These are phyloP conservation scores for Blastobotrys apis DNA, from an alignment of 1,139 yeast species.

Conservation along the genomic window DNA sequence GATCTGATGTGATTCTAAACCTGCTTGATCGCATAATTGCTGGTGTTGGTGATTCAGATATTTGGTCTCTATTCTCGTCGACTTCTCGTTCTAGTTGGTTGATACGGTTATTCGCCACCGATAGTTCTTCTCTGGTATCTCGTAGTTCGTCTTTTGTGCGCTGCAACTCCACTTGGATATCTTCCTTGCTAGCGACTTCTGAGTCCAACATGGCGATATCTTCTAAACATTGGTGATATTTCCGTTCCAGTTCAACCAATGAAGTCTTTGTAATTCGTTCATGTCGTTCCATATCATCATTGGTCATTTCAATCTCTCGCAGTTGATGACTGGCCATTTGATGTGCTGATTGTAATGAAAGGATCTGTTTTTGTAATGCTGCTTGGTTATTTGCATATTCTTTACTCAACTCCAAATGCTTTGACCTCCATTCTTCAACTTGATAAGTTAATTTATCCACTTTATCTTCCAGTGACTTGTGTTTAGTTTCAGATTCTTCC, in stretches of 20 bases:
- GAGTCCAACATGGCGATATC: constrained; percentile 36
- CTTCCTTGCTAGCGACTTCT: constrained; percentile 30
- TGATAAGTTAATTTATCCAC: constrained; percentile 26
- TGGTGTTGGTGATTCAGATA: constrained; percentile 7
- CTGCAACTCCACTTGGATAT: constrained; percentile 31
- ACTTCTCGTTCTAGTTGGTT: constrained; percentile 10
- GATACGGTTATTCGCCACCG: constrained; percentile 21
- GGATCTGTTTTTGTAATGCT: constrained; percentile 30
- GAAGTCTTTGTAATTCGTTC: constrained; percentile 34
- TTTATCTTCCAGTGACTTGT: constrained; percentile 26
- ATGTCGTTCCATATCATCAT: constrained; percentile 39
- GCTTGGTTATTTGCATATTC: constrained; percentile 30
- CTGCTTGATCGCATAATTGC: constrained; percentile 6
- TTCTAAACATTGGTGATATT: constrained; percentile 33
- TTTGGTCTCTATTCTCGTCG: constrained; percentile 5
- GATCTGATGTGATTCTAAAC: constrained; percentile 16
- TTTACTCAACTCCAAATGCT: constrained; percentile 27
- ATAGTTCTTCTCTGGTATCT: constrained; percentile 34
- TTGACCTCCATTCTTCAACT: constrained; percentile 27
- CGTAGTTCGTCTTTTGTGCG: constrained; percentile 35
- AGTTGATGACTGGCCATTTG: constrained; percentile 28
- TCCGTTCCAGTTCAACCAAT: constrained; percentile 31
- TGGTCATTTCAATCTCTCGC: constrained; percentile 39
- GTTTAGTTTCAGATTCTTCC: constrained; percentile 33
- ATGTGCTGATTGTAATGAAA: constrained; percentile 29